Evolutionary conservation across 116 monocot species (phyloP).

Genomic region (Papilionanthe hybrid): DNA sequence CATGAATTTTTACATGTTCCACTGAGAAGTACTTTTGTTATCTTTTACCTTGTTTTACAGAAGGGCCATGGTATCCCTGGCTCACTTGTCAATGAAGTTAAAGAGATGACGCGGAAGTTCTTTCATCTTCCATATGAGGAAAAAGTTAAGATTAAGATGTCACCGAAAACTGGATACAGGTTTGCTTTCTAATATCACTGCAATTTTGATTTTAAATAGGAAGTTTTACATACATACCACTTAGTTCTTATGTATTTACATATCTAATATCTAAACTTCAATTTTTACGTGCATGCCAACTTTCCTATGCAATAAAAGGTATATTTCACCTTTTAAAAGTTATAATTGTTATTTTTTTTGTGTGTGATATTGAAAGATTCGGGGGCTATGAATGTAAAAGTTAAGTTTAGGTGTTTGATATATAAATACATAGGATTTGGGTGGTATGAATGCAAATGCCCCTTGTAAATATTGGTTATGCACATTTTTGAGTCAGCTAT

Average conservation of each 20-base stretch:
- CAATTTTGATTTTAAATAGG: not conserved
- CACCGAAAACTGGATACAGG: constrained; percentile 68
- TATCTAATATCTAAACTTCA: no score
- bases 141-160: constrained; percentile 80
- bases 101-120: constrained; percentile 57
- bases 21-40: not conserved
- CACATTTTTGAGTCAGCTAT: not conserved
- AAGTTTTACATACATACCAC: no score
- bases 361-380: no score
- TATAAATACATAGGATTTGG: no score
- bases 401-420: no score
- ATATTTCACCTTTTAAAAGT: no score
- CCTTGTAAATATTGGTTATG: not conserved
- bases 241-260: no score
- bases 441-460: no score
- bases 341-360: no score
- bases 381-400: no score
- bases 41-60: constrained; percentile 21
- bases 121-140: constrained; percentile 74
- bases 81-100: constrained; percentile 65
- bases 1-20: not conserved
- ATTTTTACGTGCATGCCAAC: no score
- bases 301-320: no score
- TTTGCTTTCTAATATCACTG: constrained; percentile 9
- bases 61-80: constrained; percentile 83